These are phyloP conservation scores for Stenogyne calaminthoides DNA, from an alignment of 305 asterid genomes.

Conservation along the genomic window DNA sequence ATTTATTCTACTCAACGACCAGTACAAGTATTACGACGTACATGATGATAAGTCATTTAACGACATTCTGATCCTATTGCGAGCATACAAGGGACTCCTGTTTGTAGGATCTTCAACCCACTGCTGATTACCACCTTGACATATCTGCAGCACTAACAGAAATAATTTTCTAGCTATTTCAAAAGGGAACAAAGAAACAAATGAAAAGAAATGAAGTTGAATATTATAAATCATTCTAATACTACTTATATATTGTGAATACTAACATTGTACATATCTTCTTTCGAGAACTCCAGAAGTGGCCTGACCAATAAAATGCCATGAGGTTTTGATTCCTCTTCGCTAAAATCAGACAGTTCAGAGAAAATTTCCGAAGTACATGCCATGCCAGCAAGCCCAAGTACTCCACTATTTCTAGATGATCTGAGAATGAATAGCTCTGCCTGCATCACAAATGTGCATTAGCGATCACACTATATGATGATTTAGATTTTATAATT, in stretches of 20 bases:
- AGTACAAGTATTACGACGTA: slow-evolving; percentile 41
- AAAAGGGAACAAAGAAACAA: slow-evolving; percentile 23
- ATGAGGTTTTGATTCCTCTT: slow-evolving; percentile 41
- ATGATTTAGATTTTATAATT: neutral
- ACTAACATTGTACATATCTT: slow-evolving; percentile 85
- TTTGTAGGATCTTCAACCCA: slow-evolving; percentile 99
- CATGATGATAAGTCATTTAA: slow-evolving; percentile 59
- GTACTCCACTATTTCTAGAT: slow-evolving; percentile 89
- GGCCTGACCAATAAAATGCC: slow-evolving; percentile 83
- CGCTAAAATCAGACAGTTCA: slow-evolving; percentile 40
- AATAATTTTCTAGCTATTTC: slow-evolving; percentile 20
- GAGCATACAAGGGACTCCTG: slow-evolving; percentile 65
- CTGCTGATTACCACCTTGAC: slow-evolving; percentile 61
- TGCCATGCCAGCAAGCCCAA: slow-evolving; percentile 97
- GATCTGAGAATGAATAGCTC: slow-evolving; percentile 84
- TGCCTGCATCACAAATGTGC: slow-evolving; percentile 53
- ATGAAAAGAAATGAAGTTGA: slow-evolving; percentile 14
- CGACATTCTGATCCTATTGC: slow-evolving; percentile 87
- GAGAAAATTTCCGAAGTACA: slow-evolving; percentile 61
- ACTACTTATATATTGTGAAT: slow-evolving; percentile 22
- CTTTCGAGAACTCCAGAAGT: slow-evolving; percentile 76
- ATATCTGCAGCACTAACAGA: slow-evolving; percentile 59
- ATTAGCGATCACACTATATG: slow-evolving; percentile 30
- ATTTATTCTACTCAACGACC: slow-evolving; percentile 15
- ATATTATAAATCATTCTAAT: neutral